Conservation (phyloP, 345 rosid species). For the Iberis pinnata region DNA sequence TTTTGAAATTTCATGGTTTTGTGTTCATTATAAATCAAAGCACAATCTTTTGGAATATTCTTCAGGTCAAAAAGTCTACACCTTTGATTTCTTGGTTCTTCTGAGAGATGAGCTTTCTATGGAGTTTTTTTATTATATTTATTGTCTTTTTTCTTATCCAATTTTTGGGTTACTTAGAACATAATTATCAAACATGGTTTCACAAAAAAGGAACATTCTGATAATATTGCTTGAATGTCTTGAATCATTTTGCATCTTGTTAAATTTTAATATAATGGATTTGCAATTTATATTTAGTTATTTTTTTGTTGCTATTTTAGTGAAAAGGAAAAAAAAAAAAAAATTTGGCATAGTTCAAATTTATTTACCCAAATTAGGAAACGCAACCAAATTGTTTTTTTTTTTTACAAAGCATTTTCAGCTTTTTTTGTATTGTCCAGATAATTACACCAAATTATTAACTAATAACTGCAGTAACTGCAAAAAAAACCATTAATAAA, state of each 20-base stretch:
- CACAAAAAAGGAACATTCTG: too few relatives aligned
- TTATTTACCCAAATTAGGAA: constrained; percentile 8
- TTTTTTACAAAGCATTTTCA: not conserved
- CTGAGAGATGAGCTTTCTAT: constrained; percentile 9
- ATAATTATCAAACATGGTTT: not conserved
- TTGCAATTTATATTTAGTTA: not conserved
- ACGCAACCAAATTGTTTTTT: not conserved
- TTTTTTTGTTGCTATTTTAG: not conserved
- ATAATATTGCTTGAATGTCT: too few relatives aligned
- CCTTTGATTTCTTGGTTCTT: not conserved
- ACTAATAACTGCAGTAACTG: constrained; percentile 13
- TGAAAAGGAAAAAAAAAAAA: too few relatives aligned
- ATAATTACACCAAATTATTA: constrained; percentile 7
- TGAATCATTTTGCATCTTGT: not conserved
- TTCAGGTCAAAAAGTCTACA: too few relatives aligned
- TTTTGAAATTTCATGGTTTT: too few relatives aligned
- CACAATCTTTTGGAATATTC: too few relatives aligned
- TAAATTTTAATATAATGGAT: too few relatives aligned
- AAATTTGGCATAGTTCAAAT: not conserved
- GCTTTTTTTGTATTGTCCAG: not conserved
- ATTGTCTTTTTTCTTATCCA: not conserved
- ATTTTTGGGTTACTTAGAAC: not conserved
- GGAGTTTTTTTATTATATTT: too few relatives aligned
- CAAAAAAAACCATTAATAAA: constrained; percentile 1
- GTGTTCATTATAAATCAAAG: too few relatives aligned